Evolutionary conservation across 75 land plant species (phyloP), one percentile per base, ranked within the genome.

Genomic region (Chamaecyparis obtusa): DNA sequence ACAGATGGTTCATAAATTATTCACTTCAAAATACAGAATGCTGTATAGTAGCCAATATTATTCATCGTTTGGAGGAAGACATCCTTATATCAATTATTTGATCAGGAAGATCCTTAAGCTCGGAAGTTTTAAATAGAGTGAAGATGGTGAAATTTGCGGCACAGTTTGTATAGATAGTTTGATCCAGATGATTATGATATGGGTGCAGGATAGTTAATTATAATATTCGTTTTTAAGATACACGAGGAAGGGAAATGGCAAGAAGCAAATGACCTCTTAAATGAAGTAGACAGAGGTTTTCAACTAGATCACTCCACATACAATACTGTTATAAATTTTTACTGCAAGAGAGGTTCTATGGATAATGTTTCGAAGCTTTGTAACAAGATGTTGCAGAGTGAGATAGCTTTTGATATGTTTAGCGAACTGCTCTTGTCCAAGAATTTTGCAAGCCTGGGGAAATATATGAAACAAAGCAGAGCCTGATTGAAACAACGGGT

Each of bases 281-380:
- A 84, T 72, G 94, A 94, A 95, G 85, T 85, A 48, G 93, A 92
- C 24, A 91, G 83, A 72, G 91, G 90, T 37, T 32, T 94, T 48
- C 86, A 91, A 56, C 93, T 94, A 54, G 95, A 95, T 85, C 89
- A 64, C 60, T 64, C 92, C 85, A 94, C 95, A 19, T 94, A 93
- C 85, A 94, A 93, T 69, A 93, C 92, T 15, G 87, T 95, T 85
- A 93, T 95, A 16, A 90, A 91, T 93, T 93, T 92, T 11, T 93
- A 92, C 57, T 90, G 91, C 78, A 92, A 93, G 87, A 90, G 89
- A 36, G 94, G 93, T n/a, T 87, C 93, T 86, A 89, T 89, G 92
- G 75, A 4, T 10, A 89, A 91, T 75, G 95, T 94, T 14, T 37
- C 85, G 91, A 93, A 88, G 77, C 88, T 95, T 77, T 89, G 89